These are phyloP conservation scores for Zygosaccharomyces lentus DNA, from an alignment of 805 yeast species.

Conservation along the genomic window DNA sequence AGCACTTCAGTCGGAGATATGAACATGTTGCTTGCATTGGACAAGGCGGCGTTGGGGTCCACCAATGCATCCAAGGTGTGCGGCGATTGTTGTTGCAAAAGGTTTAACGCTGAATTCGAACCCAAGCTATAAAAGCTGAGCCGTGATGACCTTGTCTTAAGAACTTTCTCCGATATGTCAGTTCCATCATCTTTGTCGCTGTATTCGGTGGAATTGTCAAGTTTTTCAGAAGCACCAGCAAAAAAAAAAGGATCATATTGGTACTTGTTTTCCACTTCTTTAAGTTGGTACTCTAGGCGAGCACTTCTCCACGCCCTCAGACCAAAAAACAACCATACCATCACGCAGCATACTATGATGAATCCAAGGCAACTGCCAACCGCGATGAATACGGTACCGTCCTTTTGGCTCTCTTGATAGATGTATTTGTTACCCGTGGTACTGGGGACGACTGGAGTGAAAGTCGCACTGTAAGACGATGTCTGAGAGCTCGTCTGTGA, in stretches of 20 bases:
- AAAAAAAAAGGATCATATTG: slow-evolving; percentile 21
- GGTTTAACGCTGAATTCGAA: slow-evolving; percentile 31
- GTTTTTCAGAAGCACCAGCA: slow-evolving; percentile 11
- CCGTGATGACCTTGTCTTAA: slow-evolving; percentile 22
- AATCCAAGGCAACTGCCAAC: slow-evolving; percentile 66
- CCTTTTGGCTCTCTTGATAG: slow-evolving; percentile 43
- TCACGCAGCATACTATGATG: slow-evolving; percentile 33
- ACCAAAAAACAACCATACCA: slow-evolving; percentile 25
- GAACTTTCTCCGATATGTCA: slow-evolving; percentile 25
- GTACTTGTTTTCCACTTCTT: slow-evolving; percentile 17
- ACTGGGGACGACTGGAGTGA: slow-evolving; percentile 23
- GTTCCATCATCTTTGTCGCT: slow-evolving; percentile 20
- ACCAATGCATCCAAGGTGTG: slow-evolving; percentile 4
- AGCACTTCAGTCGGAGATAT: slow-evolving; percentile 49
- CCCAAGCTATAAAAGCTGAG: slow-evolving; percentile 32
- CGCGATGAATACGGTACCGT: slow-evolving; percentile 75
- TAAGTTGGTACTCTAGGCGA: slow-evolving; percentile 27
- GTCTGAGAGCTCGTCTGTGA: slow-evolving; percentile 7
- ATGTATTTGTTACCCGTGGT: slow-evolving; percentile 52
- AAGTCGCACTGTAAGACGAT: slow-evolving; percentile 14
- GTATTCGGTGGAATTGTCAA: slow-evolving; percentile 23
- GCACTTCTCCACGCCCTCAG: slow-evolving; percentile 28
- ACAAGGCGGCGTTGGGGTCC: slow-evolving; percentile 2
- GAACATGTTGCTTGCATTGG: slow-evolving; percentile 43
- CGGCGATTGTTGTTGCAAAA: slow-evolving; percentile 19